A percentile compares a stretch with the other conserved stretches of the same genome.
Conservation (phyloP, 2,329 filamentous ascomycete species). For the Colletotrichum tabaci region DNA sequence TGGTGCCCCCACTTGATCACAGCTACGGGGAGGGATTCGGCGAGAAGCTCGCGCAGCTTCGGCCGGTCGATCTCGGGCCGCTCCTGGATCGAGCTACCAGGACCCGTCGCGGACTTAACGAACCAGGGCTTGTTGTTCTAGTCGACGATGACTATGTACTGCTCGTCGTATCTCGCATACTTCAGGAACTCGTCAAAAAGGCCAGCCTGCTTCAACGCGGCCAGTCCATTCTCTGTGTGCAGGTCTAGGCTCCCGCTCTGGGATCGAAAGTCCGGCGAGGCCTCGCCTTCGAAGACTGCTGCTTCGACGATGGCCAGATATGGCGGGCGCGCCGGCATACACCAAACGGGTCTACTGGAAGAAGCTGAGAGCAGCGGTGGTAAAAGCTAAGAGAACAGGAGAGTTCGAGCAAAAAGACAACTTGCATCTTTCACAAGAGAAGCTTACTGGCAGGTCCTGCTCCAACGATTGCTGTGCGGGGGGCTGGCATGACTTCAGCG, state of each 20-base stretch:
- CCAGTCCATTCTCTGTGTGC: constrained; percentile 65
- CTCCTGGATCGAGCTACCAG: constrained; percentile 51
- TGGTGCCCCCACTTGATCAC: constrained; percentile 63
- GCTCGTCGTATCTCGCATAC: constrained; percentile 66
- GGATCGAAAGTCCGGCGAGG: constrained; percentile 58
- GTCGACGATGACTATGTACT: constrained; percentile 64
- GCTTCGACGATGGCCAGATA: constrained; percentile 60
- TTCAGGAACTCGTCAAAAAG: constrained; percentile 66
- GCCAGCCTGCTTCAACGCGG: constrained; percentile 64
- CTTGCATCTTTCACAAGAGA: neutral
- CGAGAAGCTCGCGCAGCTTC: constrained; percentile 60
- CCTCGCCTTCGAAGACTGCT: constrained; percentile 66
- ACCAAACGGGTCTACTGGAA: constrained; percentile 48
- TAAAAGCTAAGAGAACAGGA: neutral
- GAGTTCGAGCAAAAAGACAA: neutral
- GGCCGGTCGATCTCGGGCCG: constrained; percentile 69
- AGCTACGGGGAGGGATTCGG: constrained; percentile 60
- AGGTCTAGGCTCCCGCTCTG: constrained; percentile 71
- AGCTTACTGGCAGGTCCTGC: constrained; percentile 58
- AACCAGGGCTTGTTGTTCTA: constrained; percentile 55
- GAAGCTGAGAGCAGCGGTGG: neutral
- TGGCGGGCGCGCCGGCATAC: constrained; percentile 67
- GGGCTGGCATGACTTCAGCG: constrained; percentile 9
- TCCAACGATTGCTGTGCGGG: constrained; percentile 62
- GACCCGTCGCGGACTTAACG: constrained; percentile 40